Percentiles rank a stretch among this genome's conserved stretches.
phyloP scores from a whole-genome alignment of 1,139 yeast species.

The Zygosaccharomyces pseudobailii region DNA sequence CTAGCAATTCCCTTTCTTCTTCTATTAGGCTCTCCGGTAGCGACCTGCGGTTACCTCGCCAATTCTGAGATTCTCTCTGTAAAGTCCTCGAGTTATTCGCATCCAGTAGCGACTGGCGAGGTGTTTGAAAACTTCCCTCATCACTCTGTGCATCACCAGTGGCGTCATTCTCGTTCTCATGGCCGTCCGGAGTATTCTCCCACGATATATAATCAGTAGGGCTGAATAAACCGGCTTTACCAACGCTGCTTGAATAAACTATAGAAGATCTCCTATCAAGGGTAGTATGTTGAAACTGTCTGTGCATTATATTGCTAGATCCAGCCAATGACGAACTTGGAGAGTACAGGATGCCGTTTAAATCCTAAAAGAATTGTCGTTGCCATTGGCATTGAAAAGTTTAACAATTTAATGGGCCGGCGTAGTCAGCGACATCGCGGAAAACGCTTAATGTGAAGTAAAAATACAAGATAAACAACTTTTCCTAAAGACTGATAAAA shows the following conservation, averaged over 20 bases:
- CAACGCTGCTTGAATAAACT: slow-evolving; percentile 32
- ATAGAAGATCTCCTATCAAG: slow-evolving; percentile 31
- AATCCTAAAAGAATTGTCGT: background rate
- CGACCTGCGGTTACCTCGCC: slow-evolving; percentile 7
- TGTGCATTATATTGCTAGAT: slow-evolving; percentile 14
- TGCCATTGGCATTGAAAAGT: background rate
- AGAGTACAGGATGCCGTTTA: too few species aligned
- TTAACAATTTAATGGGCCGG: background rate
- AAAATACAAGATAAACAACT: background rate
- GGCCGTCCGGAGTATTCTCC: slow-evolving; percentile 13
- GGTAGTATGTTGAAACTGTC: slow-evolving; percentile 30
- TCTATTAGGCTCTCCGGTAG: slow-evolving; percentile 23
- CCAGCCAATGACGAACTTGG: too few species aligned
- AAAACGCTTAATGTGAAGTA: background rate
- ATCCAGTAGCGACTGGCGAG: slow-evolving; percentile 18
- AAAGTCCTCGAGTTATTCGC: slow-evolving; percentile 22
- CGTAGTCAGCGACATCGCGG: background rate
- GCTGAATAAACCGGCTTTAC: slow-evolving; percentile 31
- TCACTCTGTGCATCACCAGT: slow-evolving; percentile 8
- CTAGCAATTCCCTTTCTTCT: slow-evolving; percentile 31
- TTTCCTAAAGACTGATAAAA: background rate
- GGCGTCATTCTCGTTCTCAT: slow-evolving; percentile 14
- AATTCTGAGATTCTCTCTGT: slow-evolving; percentile 15
- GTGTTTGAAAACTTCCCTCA: slow-evolving; percentile 3
- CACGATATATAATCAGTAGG: slow-evolving; percentile 31